These are phyloP conservation scores for Malassezia slooffiae DNA, from an alignment of 1,284 basidiomycete genomes.

Conservation along the genomic window DNA sequence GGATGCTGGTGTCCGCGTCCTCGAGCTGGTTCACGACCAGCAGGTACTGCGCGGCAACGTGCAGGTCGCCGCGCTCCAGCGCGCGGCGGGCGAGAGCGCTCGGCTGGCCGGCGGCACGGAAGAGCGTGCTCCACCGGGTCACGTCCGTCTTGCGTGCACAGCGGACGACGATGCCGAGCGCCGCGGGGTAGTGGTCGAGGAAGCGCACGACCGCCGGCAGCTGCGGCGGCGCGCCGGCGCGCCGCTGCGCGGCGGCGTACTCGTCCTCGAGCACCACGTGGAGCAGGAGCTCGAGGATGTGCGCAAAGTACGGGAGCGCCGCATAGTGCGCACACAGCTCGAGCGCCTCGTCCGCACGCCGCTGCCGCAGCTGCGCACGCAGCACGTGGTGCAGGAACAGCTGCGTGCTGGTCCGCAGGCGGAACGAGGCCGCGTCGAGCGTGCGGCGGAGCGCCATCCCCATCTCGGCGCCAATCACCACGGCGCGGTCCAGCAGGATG, in stretches of 20 bases:
- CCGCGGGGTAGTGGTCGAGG: slow-evolving; percentile 81
- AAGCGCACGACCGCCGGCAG: slow-evolving; percentile 72
- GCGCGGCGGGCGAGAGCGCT: slow-evolving; percentile 82
- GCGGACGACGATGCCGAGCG: slow-evolving; percentile 83
- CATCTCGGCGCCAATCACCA: slow-evolving; percentile 89
- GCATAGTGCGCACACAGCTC: slow-evolving; percentile 76
- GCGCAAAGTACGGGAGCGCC: slow-evolving; percentile 79
- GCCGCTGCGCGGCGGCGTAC: slow-evolving; percentile 47
- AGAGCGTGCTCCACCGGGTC: slow-evolving; percentile 76
- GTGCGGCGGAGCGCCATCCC: slow-evolving; percentile 66
- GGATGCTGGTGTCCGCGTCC: slow-evolving; percentile 56
- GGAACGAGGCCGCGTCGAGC: slow-evolving; percentile 81
- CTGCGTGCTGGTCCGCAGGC: slow-evolving; percentile 83
- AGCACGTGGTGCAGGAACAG: slow-evolving; percentile 88
- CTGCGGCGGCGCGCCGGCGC: slow-evolving; percentile 41
- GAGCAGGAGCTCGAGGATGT: slow-evolving; percentile 83
- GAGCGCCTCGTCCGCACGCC: slow-evolving; percentile 54
- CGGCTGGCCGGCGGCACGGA: slow-evolving; percentile 79
- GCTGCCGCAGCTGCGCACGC: slow-evolving; percentile 60
- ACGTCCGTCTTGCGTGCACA: slow-evolving; percentile 96
- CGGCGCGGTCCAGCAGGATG: slow-evolving; percentile 94
- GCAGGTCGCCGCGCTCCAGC: slow-evolving; percentile 61
- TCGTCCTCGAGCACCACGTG: slow-evolving; percentile 92
- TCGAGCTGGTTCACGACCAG: slow-evolving; percentile 87
- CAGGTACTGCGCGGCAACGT: slow-evolving; percentile 84